Conservation (phyloP, 2,329 filamentous ascomycete species). For the Fusarium phyllophilum region DNA sequence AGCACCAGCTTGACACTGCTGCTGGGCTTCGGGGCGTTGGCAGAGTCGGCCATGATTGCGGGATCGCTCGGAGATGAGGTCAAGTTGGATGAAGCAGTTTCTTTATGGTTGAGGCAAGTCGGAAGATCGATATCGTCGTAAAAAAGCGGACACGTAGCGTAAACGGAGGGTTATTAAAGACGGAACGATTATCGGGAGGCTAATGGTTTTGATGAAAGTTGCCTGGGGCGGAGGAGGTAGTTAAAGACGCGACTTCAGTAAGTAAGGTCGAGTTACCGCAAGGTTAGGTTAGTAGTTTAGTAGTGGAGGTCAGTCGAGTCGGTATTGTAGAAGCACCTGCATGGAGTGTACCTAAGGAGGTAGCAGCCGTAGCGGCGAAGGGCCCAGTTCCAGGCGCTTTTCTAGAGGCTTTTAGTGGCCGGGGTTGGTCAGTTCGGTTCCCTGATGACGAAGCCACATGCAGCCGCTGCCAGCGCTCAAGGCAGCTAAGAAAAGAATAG, state of each 20-base stretch:
- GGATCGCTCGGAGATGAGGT: constrained; percentile 31
- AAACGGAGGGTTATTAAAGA: not conserved
- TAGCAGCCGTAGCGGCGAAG: constrained; percentile 15
- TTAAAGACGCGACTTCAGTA: constrained; percentile 33
- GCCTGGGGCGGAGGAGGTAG: constrained; percentile 33
- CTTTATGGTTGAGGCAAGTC: constrained; percentile 1
- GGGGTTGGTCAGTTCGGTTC: constrained; percentile 35
- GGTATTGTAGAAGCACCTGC: not conserved
- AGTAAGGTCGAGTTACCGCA: constrained; percentile 11
- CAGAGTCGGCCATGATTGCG: constrained; percentile 56
- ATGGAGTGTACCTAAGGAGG: constrained; percentile 3
- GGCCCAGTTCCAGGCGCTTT: constrained; percentile 19
- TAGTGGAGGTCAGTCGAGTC: not conserved
- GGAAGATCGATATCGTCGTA: not conserved
- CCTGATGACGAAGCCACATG: constrained; percentile 43
- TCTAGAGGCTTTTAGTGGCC: constrained; percentile 34
- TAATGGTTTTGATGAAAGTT: constrained; percentile 20
- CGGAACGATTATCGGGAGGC: constrained; percentile 1
- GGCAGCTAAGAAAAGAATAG: not conserved
- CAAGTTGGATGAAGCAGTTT: constrained; percentile 6
- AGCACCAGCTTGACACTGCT: constrained; percentile 99
- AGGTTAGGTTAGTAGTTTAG: not conserved
- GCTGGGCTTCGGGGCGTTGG: constrained; percentile 86
- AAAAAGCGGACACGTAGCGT: constrained; percentile 13
- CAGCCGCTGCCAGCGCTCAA: not conserved